Evolutionary conservation across 805 yeast species (phyloP).

Genomic region (Saturnispora gosingensis): DNA sequence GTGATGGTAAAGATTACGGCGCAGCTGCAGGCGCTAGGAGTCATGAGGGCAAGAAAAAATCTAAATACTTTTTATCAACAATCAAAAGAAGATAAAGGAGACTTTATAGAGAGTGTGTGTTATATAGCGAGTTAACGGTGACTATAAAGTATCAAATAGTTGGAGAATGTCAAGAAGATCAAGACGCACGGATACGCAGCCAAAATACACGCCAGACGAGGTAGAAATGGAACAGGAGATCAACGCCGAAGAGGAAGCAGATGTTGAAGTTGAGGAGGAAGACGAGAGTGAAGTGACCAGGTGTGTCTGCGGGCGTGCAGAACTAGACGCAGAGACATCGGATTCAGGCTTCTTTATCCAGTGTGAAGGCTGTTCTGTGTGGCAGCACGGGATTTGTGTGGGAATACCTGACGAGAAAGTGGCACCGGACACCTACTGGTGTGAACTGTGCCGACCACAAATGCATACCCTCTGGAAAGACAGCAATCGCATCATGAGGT

Average conservation of each 20-base stretch:
- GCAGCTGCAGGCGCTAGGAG: neutral
- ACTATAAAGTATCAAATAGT: neutral
- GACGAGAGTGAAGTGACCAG: slow-evolving; percentile 39
- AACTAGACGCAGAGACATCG: slow-evolving; percentile 32
- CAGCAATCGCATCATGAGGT: slow-evolving; percentile 37
- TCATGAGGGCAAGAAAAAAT: neutral
- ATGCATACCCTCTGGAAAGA: slow-evolving; percentile 50
- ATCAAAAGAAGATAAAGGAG: neutral
- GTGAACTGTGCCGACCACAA: slow-evolving; percentile 86
- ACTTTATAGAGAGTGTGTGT: neutral
- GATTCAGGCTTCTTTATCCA: slow-evolving; percentile 63
- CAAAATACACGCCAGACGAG: slow-evolving; percentile 14
- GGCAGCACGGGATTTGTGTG: slow-evolving; percentile 98
- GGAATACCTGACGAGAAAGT: slow-evolving; percentile 66
- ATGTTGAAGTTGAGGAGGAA: slow-evolving; percentile 13
- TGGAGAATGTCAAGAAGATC: slow-evolving; percentile 26
- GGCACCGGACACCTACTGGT: slow-evolving; percentile 91
- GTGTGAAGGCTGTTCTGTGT: slow-evolving; percentile 84
- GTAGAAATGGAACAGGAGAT: slow-evolving; percentile 9
- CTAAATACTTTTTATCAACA: neutral
- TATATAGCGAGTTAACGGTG: neutral
- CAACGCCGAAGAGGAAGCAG: slow-evolving; percentile 2
- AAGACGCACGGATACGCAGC: slow-evolving; percentile 20
- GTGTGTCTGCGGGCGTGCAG: slow-evolving; percentile 47
- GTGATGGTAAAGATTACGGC: neutral